A percentile compares a stretch with the other conserved stretches of the same genome.
phyloP scores from a whole-genome alignment of 306 rosid genomes.

The Begonia peltatifolia region DNA sequence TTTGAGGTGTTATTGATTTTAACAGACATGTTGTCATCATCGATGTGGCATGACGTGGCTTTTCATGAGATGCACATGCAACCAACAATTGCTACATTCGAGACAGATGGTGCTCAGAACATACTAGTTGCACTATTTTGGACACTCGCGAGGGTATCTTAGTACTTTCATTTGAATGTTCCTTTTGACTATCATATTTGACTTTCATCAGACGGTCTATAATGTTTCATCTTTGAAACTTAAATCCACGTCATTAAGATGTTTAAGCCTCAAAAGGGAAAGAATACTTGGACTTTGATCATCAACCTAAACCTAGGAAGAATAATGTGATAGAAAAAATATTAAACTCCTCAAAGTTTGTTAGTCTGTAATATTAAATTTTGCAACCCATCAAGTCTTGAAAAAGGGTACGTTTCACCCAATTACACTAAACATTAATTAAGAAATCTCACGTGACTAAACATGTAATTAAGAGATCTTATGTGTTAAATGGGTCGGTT shows the following conservation, averaged over 20 bases:
- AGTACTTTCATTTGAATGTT: constrained; percentile 3
- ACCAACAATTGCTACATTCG: constrained; percentile 7
- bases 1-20: no score
- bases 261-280: neutral
- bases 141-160: constrained; percentile 1
- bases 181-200: neutral
- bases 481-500: no score
- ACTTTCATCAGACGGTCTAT: neutral
- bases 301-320: neutral
- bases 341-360: no score
- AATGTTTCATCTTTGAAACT: neutral
- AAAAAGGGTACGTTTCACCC: no score
- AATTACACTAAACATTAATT: no score
- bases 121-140: neutral
- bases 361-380: no score
- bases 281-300: neutral
- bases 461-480: no score
- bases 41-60: constrained; percentile 42
- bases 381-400: no score
- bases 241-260: neutral
- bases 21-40: neutral
- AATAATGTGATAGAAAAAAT: neutral
- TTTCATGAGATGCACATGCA: constrained; percentile 40
- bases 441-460: no score
- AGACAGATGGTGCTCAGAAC: constrained; percentile 21